These are phyloP conservation scores for Amaranthus cruentus DNA, from an alignment of 148 eudicot species.

Conservation along the genomic window DNA sequence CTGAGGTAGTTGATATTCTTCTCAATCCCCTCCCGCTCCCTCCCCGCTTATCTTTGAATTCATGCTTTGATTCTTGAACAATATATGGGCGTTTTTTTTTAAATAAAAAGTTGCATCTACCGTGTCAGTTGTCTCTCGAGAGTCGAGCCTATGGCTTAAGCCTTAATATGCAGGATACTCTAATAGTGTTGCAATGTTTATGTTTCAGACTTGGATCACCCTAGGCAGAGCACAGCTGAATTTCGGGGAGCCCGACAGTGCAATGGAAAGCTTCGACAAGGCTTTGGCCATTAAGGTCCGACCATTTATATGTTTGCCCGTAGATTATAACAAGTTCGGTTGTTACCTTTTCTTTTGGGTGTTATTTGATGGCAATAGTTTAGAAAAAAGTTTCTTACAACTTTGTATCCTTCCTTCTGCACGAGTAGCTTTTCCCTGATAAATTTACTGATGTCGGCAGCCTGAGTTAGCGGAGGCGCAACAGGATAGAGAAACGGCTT, in stretches of 20 bases:
- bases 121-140: background rate
- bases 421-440: background rate
- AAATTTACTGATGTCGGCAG: conserved; percentile 35
- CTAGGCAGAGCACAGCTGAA: conserved; percentile 88
- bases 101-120: too few species aligned
- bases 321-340: background rate
- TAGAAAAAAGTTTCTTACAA: background rate
- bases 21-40: background rate
- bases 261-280: conserved; percentile 72
- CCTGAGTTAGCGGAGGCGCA: conserved; percentile 57
- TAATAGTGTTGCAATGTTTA: background rate
- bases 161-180: background rate
- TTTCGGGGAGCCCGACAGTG: conserved; percentile 84
- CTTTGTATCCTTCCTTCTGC: too few species aligned
- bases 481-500: conserved; percentile 56
- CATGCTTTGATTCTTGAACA: too few species aligned
- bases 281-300: conserved; percentile 70
- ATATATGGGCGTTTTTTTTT: too few species aligned
- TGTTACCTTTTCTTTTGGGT: background rate
- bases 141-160: background rate
- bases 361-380: background rate
- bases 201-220: conserved; percentile 68
- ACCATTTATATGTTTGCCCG: background rate
- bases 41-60: background rate
- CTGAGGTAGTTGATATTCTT: conserved; percentile 50